Evolutionary conservation across 2,329 filamentous ascomycete species (phyloP).

Genomic region (Neospermospora avenae): DNA sequence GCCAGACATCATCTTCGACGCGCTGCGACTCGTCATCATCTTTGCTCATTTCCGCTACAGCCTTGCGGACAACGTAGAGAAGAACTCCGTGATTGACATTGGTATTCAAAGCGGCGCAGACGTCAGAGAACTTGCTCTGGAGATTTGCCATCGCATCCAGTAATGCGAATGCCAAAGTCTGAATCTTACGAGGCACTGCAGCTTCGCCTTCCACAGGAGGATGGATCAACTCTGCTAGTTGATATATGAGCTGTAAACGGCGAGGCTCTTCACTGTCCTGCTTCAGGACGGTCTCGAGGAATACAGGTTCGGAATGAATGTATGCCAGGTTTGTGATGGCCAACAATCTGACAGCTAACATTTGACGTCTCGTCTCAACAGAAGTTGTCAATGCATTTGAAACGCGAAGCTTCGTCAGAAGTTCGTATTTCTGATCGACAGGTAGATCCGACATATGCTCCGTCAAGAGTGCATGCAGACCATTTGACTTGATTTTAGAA

Average conservation of each 20-base stretch:
- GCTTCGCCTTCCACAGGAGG: slow-evolving; percentile 68
- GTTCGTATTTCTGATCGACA: slow-evolving; percentile 72
- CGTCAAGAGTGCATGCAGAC: slow-evolving; percentile 55
- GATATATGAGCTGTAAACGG: slow-evolving; percentile 84
- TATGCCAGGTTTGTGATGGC: slow-evolving; percentile 90
- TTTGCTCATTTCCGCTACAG: slow-evolving; percentile 74
- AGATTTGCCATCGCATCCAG: slow-evolving; percentile 83
- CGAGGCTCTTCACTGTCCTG: slow-evolving; percentile 88
- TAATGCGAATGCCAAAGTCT: slow-evolving; percentile 76
- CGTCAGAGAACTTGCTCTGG: slow-evolving; percentile 75
- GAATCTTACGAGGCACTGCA: slow-evolving; percentile 69
- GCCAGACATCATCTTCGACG: slow-evolving; percentile 80
- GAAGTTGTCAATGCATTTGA: slow-evolving; percentile 75
- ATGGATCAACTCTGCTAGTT: slow-evolving; percentile 88
- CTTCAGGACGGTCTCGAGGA: slow-evolving; percentile 80
- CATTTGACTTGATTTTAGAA: slow-evolving; percentile 47
- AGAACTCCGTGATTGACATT: slow-evolving; percentile 96
- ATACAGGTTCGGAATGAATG: slow-evolving; percentile 77
- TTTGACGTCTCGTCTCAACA: slow-evolving; percentile 64
- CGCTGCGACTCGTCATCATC: slow-evolving; percentile 58
- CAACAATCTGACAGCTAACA: slow-evolving; percentile 77
- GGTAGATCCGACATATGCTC: slow-evolving; percentile 64
- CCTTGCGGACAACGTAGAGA: slow-evolving; percentile 88
- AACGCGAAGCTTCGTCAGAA: slow-evolving; percentile 77
- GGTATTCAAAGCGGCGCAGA: slow-evolving; percentile 86